phyloP scores from a whole-genome alignment of 768 basidiomycete species.

The Tylopilus sp. region DNA sequence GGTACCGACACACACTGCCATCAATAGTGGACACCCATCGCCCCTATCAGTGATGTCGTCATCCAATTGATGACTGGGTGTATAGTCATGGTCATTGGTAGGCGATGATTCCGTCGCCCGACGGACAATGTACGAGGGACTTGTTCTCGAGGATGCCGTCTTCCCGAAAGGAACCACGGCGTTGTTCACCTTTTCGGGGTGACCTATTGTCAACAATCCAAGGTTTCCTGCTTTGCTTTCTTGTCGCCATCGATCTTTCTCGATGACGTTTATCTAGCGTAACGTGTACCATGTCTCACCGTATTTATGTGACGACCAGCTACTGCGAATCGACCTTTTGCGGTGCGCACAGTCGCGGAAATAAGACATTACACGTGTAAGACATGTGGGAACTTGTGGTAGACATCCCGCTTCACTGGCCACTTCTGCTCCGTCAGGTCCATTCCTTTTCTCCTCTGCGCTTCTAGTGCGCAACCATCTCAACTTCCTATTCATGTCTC shows the following conservation, averaged over 20 bases:
- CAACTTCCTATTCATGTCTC: conserved; percentile 38
- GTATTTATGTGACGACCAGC: background rate
- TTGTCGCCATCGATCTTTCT: background rate
- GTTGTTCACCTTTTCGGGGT: background rate
- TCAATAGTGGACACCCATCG: background rate
- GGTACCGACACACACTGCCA: background rate
- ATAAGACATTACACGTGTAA: conserved; percentile 13
- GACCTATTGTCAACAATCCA: background rate
- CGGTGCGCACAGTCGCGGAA: conserved; percentile 9
- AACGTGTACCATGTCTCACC: background rate
- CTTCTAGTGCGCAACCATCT: background rate
- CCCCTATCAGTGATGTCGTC: background rate
- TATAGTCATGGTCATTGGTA: background rate
- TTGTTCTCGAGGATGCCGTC: background rate
- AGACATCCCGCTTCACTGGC: background rate
- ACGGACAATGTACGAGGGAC: background rate
- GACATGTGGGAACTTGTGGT: conserved; percentile 12
- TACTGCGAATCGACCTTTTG: conserved; percentile 7
- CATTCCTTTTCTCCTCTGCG: background rate
- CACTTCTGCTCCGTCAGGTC: background rate
- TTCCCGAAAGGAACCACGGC: no score
- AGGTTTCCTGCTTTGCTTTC: background rate
- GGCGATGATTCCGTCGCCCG: background rate
- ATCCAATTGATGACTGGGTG: background rate
- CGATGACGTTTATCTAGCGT: background rate